These are phyloP conservation scores for Talaromyces albobiverticillius DNA, from an alignment of 2,329 filamentous ascomycete genomes.

Conservation along the genomic window DNA sequence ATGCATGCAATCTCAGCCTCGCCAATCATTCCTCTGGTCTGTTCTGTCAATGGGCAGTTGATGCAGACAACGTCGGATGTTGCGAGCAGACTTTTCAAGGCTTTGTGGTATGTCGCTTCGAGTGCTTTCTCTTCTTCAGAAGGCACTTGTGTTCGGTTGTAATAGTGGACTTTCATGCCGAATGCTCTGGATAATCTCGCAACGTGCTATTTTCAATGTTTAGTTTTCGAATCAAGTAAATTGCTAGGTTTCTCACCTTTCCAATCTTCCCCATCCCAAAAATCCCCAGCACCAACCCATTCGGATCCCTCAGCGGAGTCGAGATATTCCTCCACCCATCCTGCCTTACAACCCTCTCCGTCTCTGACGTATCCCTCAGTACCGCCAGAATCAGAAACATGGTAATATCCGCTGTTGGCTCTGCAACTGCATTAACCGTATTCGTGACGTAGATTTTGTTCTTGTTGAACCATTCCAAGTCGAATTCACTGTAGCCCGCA, in stretches of 20 bases:
- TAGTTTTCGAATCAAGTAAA: not conserved
- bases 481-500: slow-evolving; percentile 50
- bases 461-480: slow-evolving; percentile 42
- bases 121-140: slow-evolving; percentile 34
- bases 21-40: slow-evolving; percentile 42
- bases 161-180: slow-evolving; percentile 45
- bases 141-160: slow-evolving; percentile 39
- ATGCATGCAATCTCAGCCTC: slow-evolving; percentile 40
- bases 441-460: slow-evolving; percentile 54
- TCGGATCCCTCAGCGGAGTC: slow-evolving; percentile 42
- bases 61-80: slow-evolving; percentile 45
- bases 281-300: slow-evolving; percentile 46
- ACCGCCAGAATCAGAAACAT: slow-evolving; percentile 48
- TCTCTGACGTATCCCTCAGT: slow-evolving; percentile 45
- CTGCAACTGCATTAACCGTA: slow-evolving; percentile 51
- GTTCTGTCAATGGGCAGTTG: slow-evolving; percentile 47
- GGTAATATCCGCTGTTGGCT: slow-evolving; percentile 53
- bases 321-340: slow-evolving; percentile 38
- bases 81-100: slow-evolving; percentile 40
- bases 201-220: slow-evolving; percentile 25
- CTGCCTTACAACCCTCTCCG: slow-evolving; percentile 35
- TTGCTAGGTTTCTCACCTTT: too few species aligned
- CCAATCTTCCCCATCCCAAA: slow-evolving; percentile 51
- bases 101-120: slow-evolving; percentile 34
- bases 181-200: slow-evolving; percentile 41